These are phyloP conservation scores for Coniochaeta sp. DNA, from an alignment of 2,329 filamentous ascomycete genomes.

Conservation along the genomic window DNA sequence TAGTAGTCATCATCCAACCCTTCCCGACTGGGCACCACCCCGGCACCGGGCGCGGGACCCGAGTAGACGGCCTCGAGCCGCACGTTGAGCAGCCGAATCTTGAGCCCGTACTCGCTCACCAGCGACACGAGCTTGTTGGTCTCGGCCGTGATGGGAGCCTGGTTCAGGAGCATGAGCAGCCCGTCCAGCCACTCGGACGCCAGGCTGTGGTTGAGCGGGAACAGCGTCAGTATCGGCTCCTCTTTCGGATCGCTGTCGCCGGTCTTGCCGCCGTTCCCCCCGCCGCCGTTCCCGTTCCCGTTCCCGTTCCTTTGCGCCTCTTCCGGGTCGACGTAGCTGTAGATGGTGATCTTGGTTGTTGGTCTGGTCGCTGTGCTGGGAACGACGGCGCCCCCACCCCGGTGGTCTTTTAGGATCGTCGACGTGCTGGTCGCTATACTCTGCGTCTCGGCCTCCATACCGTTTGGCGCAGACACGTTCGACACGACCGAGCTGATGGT, in stretches of 20 bases:
- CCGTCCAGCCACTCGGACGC: constrained; percentile 97
- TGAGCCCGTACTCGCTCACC: constrained; percentile 83
- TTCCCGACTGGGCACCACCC: constrained; percentile 71
- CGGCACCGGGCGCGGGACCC: constrained; percentile 59
- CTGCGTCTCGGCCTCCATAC: constrained; percentile 30
- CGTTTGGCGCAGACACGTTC: constrained; percentile 67
- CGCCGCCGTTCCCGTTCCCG: constrained; percentile 7
- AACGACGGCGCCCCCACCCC: constrained; percentile 5
- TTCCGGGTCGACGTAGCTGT: constrained; percentile 52
- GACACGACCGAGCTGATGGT: constrained; percentile 89
- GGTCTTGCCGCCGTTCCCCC: neutral
- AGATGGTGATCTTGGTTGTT: constrained; percentile 85
- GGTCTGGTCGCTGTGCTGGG: constrained; percentile 26
- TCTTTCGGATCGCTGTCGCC: constrained; percentile 47
- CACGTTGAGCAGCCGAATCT: constrained; percentile 88
- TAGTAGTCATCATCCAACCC: constrained; percentile 90
- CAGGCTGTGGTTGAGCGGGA: constrained; percentile 70
- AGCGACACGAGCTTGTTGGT: constrained; percentile 83
- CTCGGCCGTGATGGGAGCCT: constrained; percentile 93
- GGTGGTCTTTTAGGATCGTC: constrained; percentile 18
- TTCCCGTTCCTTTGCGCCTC: neutral
- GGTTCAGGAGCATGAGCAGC: constrained; percentile 86
- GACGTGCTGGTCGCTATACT: constrained; percentile 32
- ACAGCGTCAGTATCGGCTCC: constrained; percentile 70
- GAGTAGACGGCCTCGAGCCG: constrained; percentile 71